phyloP scores from a whole-genome alignment of 1,284 basidiomycete species.

The Cutaneotrichosporon spelunceum region DNA sequence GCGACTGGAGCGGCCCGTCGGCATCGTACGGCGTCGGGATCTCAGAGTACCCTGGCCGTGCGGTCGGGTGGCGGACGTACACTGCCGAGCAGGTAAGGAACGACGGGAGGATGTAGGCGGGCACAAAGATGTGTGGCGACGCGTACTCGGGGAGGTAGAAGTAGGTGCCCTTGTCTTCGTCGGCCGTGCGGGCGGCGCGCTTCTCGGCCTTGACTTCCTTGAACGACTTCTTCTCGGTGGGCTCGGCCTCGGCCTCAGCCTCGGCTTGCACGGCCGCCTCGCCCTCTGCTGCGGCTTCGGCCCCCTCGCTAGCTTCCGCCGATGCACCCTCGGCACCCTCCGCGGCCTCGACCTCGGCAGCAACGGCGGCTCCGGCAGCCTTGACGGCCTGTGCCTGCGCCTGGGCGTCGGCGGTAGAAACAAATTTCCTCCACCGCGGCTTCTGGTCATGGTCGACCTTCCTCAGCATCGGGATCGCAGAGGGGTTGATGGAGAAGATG shows the following conservation, averaged over 20 bases:
- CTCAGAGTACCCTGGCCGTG: slow-evolving; percentile 85
- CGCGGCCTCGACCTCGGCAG: slow-evolving; percentile 13
- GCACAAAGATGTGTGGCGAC: slow-evolving; percentile 89
- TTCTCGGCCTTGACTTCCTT: neutral
- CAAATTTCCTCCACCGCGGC: slow-evolving; percentile 24
- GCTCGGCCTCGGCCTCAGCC: slow-evolving; percentile 2
- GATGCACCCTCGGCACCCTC: slow-evolving; percentile 16
- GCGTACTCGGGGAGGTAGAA: slow-evolving; percentile 86
- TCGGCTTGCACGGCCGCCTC: slow-evolving; percentile 15
- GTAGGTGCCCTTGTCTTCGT: slow-evolving; percentile 21
- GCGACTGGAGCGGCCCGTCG: slow-evolving; percentile 78
- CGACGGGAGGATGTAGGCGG: slow-evolving; percentile 87
- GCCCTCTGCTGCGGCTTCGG: slow-evolving; percentile 12
- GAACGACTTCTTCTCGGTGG: slow-evolving; percentile 4
- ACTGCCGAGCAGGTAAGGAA: slow-evolving; percentile 89
- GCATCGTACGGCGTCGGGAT: slow-evolving; percentile 91
- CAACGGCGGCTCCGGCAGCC: slow-evolving; percentile 12
- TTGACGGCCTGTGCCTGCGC: slow-evolving; percentile 27
- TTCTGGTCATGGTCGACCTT: slow-evolving; percentile 24
- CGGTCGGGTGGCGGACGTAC: slow-evolving; percentile 93
- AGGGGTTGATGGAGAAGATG: slow-evolving; percentile 83
- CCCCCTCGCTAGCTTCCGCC: slow-evolving; percentile 11
- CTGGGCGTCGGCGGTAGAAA: slow-evolving; percentile 30
- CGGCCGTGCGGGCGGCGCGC: slow-evolving; percentile 8
- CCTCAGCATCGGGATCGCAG: slow-evolving; percentile 69